These are phyloP conservation scores for Mucor velutinosus DNA, from an alignment of 371 early-diverging fungal genomes.

Conservation along the genomic window DNA sequence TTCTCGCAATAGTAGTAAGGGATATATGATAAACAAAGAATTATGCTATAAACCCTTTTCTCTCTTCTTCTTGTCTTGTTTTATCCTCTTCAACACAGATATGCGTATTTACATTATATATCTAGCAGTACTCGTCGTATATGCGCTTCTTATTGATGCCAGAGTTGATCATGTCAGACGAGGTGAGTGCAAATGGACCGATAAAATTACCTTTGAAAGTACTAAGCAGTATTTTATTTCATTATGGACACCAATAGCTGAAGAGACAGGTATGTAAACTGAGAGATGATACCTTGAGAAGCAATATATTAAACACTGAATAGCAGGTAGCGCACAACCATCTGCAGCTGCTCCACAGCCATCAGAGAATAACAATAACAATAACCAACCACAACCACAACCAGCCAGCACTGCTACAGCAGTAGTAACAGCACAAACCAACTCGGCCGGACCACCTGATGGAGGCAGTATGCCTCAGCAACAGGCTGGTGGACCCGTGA, in stretches of 20 bases:
- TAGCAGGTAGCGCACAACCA: constrained; percentile 6
- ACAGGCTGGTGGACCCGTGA: constrained; percentile 15
- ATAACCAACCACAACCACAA: constrained; percentile 9
- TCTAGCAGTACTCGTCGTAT: neutral
- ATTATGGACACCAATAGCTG: constrained; percentile 8
- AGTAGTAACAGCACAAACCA: constrained; percentile 15
- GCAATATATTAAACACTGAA: neutral
- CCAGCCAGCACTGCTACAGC: constrained; percentile 19
- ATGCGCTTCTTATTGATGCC: constrained; percentile 2
- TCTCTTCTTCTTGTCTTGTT: neutral
- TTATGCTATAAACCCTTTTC: neutral
- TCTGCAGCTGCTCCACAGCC: constrained; percentile 1
- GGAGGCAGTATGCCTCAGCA: constrained; percentile 7
- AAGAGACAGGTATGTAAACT: constrained; percentile 23
- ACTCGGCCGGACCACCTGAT: constrained; percentile 9
- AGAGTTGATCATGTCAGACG: constrained; percentile 4
- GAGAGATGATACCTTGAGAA: neutral
- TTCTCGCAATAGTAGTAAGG: neutral
- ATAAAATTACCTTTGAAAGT: neutral
- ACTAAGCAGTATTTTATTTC: no score
- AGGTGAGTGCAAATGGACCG: neutral
- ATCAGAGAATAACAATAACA: neutral
- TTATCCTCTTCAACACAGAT: neutral
- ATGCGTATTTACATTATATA: constrained; percentile 7
- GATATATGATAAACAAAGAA: constrained; percentile 8